Evolutionary conservation across 441 rosid genomes (phyloP).

Genomic region (Adansonia gregorii): DNA sequence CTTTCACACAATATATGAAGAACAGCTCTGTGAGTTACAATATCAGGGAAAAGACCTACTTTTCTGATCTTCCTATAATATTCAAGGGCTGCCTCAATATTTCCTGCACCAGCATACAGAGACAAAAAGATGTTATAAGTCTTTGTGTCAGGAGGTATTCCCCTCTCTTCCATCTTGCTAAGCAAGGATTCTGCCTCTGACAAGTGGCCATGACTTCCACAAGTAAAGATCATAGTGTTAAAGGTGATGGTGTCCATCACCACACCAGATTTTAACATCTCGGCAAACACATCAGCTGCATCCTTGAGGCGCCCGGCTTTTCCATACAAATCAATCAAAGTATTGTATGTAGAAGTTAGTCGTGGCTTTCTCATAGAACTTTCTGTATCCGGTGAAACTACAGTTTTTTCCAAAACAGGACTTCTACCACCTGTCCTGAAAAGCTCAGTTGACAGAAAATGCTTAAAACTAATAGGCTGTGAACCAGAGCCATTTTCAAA

Average conservation of each 20-base stretch:
- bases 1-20: slow-evolving; percentile 70
- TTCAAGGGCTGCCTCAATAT: slow-evolving; percentile 62
- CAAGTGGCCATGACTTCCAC: slow-evolving; percentile 76
- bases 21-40: slow-evolving; percentile 69
- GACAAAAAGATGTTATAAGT: slow-evolving; percentile 79
- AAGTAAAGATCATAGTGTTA: slow-evolving; percentile 87
- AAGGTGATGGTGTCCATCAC: slow-evolving; percentile 73
- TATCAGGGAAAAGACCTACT: slow-evolving; percentile 75
- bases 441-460: slow-evolving; percentile 80
- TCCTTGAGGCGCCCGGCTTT: slow-evolving; percentile 87
- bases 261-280: slow-evolving; percentile 82
- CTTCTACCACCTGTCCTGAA: slow-evolving; percentile 72
- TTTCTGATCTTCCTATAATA: slow-evolving; percentile 69
- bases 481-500: slow-evolving; percentile 45
- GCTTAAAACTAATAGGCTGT: slow-evolving; percentile 66
- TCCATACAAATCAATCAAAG: slow-evolving; percentile 89
- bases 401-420: slow-evolving; percentile 47
- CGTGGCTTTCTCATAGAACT: slow-evolving; percentile 55
- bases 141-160: slow-evolving; percentile 72
- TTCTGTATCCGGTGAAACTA: slow-evolving; percentile 35
- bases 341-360: slow-evolving; percentile 74
- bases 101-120: slow-evolving; percentile 68
- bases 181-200: slow-evolving; percentile 78
- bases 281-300: slow-evolving; percentile 74
- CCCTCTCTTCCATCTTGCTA: slow-evolving; percentile 72